phyloP scores from a whole-genome alignment of 2,329 filamentous ascomycete genomes.

The Geosmithia morbida region DNA sequence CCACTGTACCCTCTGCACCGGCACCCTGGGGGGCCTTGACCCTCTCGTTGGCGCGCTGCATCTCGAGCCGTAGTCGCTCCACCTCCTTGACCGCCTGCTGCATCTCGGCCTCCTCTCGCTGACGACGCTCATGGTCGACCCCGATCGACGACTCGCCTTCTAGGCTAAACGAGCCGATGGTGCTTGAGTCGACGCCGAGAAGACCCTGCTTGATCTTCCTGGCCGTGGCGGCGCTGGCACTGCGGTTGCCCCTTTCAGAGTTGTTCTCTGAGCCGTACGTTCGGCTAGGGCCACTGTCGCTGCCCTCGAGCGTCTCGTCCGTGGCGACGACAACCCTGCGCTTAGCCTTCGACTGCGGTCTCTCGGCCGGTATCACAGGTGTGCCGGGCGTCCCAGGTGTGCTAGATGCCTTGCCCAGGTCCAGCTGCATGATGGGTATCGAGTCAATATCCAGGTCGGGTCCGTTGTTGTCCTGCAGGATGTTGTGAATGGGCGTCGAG shows the following conservation, averaged over 20 bases:
- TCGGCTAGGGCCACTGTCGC: conserved; percentile 28
- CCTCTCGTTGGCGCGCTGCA: conserved; percentile 69
- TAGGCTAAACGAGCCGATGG: conserved; percentile 58
- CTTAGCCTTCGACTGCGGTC: conserved; percentile 25
- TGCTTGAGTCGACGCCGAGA: conserved; percentile 77
- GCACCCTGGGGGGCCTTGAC: conserved; percentile 59
- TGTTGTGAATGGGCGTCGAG: conserved; percentile 67
- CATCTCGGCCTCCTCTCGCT: conserved; percentile 79
- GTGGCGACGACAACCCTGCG: conserved; percentile 53
- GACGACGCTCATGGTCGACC: conserved; percentile 49
- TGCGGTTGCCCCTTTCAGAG: conserved; percentile 35
- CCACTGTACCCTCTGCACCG: conserved; percentile 47
- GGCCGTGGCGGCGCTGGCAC: conserved; percentile 13
- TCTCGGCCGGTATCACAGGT: conserved; percentile 12
- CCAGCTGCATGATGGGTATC: conserved; percentile 90
- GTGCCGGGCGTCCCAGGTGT: conserved; percentile 5
- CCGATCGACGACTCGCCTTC: conserved; percentile 25
- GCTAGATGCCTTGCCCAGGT: conserved; percentile 44
- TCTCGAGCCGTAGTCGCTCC: conserved; percentile 72
- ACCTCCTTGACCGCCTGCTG: conserved; percentile 77
- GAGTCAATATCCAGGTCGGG: conserved; percentile 80
- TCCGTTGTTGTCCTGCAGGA: conserved; percentile 57
- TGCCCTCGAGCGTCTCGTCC: conserved; percentile 56
- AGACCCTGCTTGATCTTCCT: conserved; percentile 46
- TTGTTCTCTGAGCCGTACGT: conserved; percentile 41